phyloP scores from a whole-genome alignment of 192 early-diverging fungal species.

The Anaeromyces robustus region DNA sequence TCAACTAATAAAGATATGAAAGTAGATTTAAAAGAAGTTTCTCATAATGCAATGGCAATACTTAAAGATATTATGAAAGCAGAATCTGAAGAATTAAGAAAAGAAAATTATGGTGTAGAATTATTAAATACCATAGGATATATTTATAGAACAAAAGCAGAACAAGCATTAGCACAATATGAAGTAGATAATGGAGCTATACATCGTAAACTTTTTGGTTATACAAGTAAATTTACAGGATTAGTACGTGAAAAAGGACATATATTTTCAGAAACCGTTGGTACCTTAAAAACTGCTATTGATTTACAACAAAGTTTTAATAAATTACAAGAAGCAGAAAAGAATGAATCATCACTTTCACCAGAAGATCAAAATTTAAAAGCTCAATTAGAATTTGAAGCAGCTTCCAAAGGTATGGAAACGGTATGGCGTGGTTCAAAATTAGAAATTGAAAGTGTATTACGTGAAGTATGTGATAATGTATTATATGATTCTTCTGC shows the following conservation, averaged over 20 bases:
- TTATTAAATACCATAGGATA: conserved; percentile 85
- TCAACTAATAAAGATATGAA: conserved; percentile 19
- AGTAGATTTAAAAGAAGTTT: conserved; percentile 37
- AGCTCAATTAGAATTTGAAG: conserved; percentile 27
- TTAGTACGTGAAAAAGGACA: conserved; percentile 76
- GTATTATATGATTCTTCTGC: conserved; percentile 53
- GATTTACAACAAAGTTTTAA: conserved; percentile 83
- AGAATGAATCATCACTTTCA: conserved; percentile 30
- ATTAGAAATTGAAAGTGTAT: conserved; percentile 83
- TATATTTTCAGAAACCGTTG: conserved; percentile 77
- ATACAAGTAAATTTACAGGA: conserved; percentile 13
- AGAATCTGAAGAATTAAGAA: conserved; percentile 78
- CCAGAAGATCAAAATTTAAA: conserved; percentile 19
- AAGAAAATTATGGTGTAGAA: conserved; percentile 83
- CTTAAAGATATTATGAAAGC: conserved; percentile 23
- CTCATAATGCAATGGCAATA: conserved; percentile 20
- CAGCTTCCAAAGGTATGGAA: conserved; percentile 58
- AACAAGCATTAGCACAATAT: conserved; percentile 54
- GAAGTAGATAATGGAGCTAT: conserved; percentile 39
- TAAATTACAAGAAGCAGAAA: conserved; percentile 80
- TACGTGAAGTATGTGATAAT: conserved; percentile 81
- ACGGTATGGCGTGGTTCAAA: conserved; percentile 89
- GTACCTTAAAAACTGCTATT: conserved; percentile 78
- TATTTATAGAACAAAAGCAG: conserved; percentile 76
- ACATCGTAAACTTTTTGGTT: conserved; percentile 24